These are phyloP conservation scores for Wakefieldia striispora DNA, from an alignment of 768 basidiomycete species.

Conservation along the genomic window DNA sequence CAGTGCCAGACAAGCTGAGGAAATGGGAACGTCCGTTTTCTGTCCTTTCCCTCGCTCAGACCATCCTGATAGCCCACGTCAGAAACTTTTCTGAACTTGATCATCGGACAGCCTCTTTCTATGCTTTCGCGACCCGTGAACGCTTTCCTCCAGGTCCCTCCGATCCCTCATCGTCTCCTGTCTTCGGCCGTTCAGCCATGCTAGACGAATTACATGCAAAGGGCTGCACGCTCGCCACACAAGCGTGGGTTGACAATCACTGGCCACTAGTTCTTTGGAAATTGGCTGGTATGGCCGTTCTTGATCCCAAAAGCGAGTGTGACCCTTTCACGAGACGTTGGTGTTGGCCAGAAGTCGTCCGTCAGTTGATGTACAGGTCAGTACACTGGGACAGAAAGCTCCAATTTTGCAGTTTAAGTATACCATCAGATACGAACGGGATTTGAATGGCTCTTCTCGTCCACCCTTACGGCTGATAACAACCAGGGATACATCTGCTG, in stretches of 20 bases:
- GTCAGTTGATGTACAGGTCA: conserved; percentile 85
- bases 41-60: background rate
- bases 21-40: conserved; percentile 50
- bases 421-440: conserved; percentile 76
- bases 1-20: conserved; percentile 41
- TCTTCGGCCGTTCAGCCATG: conserved; percentile 53
- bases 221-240: conserved; percentile 68
- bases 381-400: conserved; percentile 9
- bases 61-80: conserved; percentile 6
- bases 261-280: conserved; percentile 95
- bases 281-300: conserved; percentile 75
- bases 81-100: conserved; percentile 54
- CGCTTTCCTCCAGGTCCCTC: conserved; percentile 25
- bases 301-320: conserved; percentile 62
- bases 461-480: conserved; percentile 80
- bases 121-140: conserved; percentile 50
- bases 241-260: conserved; percentile 89
- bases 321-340: conserved; percentile 55
- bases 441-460: conserved; percentile 72
- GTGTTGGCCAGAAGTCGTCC: conserved; percentile 79
- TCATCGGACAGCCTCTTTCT: conserved; percentile 54
- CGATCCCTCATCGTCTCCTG: conserved; percentile 17
- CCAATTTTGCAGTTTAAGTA: background rate
- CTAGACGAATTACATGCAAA: conserved; percentile 49
- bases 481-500: conserved; percentile 78